A percentile compares a stretch with the other conserved stretches of the same genome.
phyloP scores from a whole-genome alignment of 1,139 yeast genomes.

The Candida mesenterica region DNA sequence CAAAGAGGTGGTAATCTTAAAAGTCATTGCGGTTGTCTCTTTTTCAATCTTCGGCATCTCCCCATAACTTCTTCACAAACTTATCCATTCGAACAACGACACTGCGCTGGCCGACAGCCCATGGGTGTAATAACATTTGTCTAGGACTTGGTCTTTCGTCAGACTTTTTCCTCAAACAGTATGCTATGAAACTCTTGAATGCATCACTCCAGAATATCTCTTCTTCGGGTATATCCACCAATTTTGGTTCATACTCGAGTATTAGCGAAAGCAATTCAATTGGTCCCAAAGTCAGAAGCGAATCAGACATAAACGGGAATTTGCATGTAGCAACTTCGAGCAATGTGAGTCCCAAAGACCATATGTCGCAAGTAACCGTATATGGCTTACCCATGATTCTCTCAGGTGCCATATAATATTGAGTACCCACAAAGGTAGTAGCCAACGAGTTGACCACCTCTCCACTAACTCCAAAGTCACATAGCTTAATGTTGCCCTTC shows the following conservation, averaged over 20 bases:
- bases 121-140: constrained; percentile 89
- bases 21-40: too few relatives aligned
- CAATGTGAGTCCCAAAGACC: constrained; percentile 91
- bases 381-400: constrained; percentile 93
- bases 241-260: constrained; percentile 74
- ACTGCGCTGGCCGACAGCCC: constrained; percentile 75
- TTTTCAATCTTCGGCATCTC: constrained; percentile 10
- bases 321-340: constrained; percentile 89
- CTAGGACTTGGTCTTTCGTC: constrained; percentile 84
- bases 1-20: too few relatives aligned
- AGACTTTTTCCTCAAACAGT: constrained; percentile 79
- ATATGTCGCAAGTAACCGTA: constrained; percentile 90
- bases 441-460: constrained; percentile 94
- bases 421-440: constrained; percentile 94
- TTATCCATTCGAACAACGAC: constrained; percentile 81
- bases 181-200: constrained; percentile 77
- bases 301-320: constrained; percentile 59
- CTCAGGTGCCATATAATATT: constrained; percentile 98
- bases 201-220: constrained; percentile 80
- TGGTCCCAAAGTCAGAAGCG: constrained; percentile 59
- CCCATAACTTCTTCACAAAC: constrained; percentile 83
- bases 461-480: constrained; percentile 99
- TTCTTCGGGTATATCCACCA: constrained; percentile 73
- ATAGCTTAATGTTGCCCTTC: constrained; percentile 80
- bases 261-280: constrained; percentile 83